phyloP scores from a whole-genome alignment of 768 basidiomycete species.

The Hirschioporus abietinus region DNA sequence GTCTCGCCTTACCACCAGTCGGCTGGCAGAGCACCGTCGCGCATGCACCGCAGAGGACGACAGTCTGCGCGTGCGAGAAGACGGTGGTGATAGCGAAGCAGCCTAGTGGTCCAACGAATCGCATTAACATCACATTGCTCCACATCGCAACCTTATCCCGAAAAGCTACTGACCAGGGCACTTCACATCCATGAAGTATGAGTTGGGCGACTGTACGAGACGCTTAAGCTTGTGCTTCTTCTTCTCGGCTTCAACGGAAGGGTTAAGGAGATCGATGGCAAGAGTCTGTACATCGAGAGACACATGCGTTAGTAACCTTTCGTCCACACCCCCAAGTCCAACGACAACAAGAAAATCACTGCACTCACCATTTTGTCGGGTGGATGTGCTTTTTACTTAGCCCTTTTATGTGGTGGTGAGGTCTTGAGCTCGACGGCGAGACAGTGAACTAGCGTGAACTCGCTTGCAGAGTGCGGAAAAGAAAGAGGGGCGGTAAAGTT shows the following conservation, averaged over 20 bases:
- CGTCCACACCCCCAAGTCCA: neutral
- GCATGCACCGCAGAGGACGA: constrained; percentile 91
- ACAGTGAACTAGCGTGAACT: neutral
- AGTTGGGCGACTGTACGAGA: constrained; percentile 97
- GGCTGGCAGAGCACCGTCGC: constrained; percentile 95
- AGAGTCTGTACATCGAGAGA: constrained; percentile 57
- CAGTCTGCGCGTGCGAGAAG: constrained; percentile 99
- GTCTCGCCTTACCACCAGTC: constrained; percentile 94
- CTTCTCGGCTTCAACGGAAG: constrained; percentile 78
- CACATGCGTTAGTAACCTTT: neutral
- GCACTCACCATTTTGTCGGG: neutral
- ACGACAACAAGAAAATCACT: neutral
- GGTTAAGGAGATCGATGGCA: constrained; percentile 97
- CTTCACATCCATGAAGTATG: constrained; percentile 99
- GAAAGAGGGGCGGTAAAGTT: constrained; percentile 2
- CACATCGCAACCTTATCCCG: constrained; percentile 17
- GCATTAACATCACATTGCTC: neutral
- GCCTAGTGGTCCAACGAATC: constrained; percentile 37
- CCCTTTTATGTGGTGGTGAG: neutral
- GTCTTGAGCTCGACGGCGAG: constrained; percentile 2
- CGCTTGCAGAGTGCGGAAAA: neutral
- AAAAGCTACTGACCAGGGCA: constrained; percentile 72
- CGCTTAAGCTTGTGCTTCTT: constrained; percentile 98
- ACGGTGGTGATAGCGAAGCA: constrained; percentile 96
- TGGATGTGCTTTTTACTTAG: neutral